These are phyloP conservation scores for Coemansia sp. DNA, from an alignment of 192 early-diverging fungal genomes.

Conservation along the genomic window DNA sequence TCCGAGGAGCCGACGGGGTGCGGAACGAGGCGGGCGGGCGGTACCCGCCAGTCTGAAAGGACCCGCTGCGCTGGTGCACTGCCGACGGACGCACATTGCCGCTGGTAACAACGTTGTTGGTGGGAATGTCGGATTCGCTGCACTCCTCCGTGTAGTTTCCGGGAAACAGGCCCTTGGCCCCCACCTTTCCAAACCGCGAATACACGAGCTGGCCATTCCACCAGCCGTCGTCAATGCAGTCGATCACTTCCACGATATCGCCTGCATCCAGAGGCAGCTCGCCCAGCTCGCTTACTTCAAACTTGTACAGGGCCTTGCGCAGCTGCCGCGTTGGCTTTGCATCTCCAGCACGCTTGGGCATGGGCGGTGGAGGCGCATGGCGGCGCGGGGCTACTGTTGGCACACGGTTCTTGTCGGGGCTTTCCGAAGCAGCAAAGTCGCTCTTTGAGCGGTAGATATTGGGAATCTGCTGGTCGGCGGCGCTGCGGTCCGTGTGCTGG, in stretches of 20 bases:
- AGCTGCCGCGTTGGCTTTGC: conserved; percentile 27
- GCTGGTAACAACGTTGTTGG: background rate
- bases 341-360: conserved; percentile 39
- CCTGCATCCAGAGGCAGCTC: conserved; percentile 82
- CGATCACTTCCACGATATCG: conserved; percentile 81
- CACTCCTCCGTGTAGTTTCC: conserved; percentile 82
- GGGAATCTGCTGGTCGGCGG: conserved; percentile 19
- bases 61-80: conserved; percentile 19
- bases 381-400: conserved; percentile 45
- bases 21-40: conserved; percentile 39
- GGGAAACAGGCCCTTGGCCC: conserved; percentile 83
- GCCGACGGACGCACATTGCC: conserved; percentile 14
- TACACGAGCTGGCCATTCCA: conserved; percentile 85
- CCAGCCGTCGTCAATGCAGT: conserved; percentile 93
- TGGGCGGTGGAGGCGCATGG: conserved; percentile 55
- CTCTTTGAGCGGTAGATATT: conserved; percentile 44
- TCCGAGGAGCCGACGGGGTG: conserved; percentile 28
- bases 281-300: conserved; percentile 72
- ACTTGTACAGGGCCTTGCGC: conserved; percentile 73
- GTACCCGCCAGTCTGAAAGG: conserved; percentile 26
- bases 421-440: conserved; percentile 19
- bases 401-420: conserved; percentile 15
- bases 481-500: conserved; percentile 11
- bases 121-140: conserved; percentile 30
- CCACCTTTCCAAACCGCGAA: conserved; percentile 28